Evolutionary conservation across 805 yeast species (phyloP).

Genomic region (Pichia deserticola): DNA sequence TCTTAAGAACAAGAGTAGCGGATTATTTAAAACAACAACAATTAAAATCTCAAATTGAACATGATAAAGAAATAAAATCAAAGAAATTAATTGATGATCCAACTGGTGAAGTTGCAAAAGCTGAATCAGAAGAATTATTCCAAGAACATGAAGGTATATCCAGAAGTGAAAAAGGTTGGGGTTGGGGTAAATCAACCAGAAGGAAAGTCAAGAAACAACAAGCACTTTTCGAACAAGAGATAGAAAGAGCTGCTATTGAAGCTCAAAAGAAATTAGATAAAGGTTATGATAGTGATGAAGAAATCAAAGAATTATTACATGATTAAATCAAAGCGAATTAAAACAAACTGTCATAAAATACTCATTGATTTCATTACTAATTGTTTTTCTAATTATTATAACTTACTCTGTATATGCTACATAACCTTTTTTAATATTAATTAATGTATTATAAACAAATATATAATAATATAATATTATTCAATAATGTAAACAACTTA

Average conservation of each 20-base stretch:
- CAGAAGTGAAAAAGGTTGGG: conserved; percentile 44
- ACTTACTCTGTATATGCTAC: too few species aligned
- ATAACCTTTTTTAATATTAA: too few species aligned
- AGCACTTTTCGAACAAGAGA: conserved; percentile 43
- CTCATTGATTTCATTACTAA: not conserved
- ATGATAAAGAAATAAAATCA: conserved; percentile 39
- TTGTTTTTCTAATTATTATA: not conserved
- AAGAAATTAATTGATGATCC: conserved; percentile 27
- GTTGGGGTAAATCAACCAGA: conserved; percentile 78
- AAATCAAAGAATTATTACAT: conserved; percentile 60
- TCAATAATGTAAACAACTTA: too few species aligned
- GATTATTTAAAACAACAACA: conserved; percentile 53
- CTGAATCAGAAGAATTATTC: conserved; percentile 21
- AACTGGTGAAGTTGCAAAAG: conserved; percentile 23
- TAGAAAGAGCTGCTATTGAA: conserved; percentile 34
- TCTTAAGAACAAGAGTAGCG: conserved; percentile 49
- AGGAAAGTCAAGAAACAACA: conserved; percentile 48
- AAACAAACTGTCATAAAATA: too few species aligned
- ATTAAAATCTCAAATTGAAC: conserved; percentile 36
- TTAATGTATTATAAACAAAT: too few species aligned
- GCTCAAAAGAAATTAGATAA: conserved; percentile 14
- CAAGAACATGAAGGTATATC: not conserved
- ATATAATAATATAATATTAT: too few species aligned
- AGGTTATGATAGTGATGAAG: conserved; percentile 49
- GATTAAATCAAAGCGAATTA: conserved; percentile 28